Conservation (phyloP, 495 filamentous ascomycete genomes). For the Hypoxylon subgilvum region DNA sequence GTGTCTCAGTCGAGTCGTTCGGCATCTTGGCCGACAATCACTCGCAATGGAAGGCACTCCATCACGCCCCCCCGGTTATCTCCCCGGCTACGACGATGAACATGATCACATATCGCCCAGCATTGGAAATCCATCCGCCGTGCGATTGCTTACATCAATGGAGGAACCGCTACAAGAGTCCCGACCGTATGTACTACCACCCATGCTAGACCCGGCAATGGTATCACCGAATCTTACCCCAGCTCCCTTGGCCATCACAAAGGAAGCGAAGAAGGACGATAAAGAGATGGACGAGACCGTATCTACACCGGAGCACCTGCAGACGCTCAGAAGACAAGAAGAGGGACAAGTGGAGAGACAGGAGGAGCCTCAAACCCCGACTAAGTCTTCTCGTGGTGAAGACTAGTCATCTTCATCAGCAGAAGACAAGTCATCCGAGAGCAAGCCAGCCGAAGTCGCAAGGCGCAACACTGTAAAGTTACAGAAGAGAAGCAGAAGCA, state of each 20-base stretch:
- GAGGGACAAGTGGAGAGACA: constrained; percentile 46
- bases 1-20: constrained; percentile 32
- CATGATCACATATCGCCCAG: constrained; percentile 48
- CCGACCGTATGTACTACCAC: constrained; percentile 52
- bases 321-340: constrained; percentile 43
- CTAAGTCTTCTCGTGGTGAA: constrained; percentile 5
- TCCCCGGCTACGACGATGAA: constrained; percentile 57
- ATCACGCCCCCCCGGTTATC: constrained; percentile 52
- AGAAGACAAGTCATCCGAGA: constrained; percentile 10
- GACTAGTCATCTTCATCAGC: constrained; percentile 24
- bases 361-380: constrained; percentile 37
- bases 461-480: constrained; percentile 50
- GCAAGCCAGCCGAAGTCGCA: constrained; percentile 31
- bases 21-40: constrained; percentile 35
- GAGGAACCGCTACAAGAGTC: constrained; percentile 49
- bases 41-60: constrained; percentile 55
- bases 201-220: constrained; percentile 21
- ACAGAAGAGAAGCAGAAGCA: constrained; percentile 49
- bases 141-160: constrained; percentile 61
- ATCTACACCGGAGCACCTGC: constrained; percentile 42
- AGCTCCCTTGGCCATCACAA: constrained; percentile 38
- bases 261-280: constrained; percentile 10
- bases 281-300: constrained; percentile 29
- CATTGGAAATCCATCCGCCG: constrained; percentile 45
- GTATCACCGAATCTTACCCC: constrained; percentile 30